Evolutionary conservation across 345 rosid genomes (phyloP).

Genomic region (Dimocarpus longan): DNA sequence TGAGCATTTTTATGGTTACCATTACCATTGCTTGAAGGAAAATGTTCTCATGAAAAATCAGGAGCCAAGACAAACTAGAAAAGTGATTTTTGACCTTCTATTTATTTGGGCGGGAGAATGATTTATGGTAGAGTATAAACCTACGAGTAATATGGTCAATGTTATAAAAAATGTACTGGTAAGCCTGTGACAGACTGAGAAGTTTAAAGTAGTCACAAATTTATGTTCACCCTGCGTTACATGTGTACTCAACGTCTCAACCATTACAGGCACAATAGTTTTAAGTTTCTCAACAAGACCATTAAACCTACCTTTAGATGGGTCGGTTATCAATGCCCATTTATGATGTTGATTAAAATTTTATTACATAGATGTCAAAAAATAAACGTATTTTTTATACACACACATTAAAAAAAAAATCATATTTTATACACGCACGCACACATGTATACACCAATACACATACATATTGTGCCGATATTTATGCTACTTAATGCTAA

Average conservation of each 20-base stretch:
- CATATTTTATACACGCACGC: no score
- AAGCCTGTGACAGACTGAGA: neutral
- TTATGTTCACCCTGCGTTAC: neutral
- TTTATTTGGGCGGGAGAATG: slow-evolving; percentile 2
- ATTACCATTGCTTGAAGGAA: neutral
- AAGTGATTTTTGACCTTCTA: neutral
- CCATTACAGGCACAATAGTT: neutral
- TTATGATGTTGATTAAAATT: slow-evolving; percentile 4
- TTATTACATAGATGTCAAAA: neutral
- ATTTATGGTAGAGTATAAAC: neutral
- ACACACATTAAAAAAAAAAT: no score
- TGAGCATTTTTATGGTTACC: neutral
- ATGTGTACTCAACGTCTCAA: neutral
- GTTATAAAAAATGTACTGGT: neutral
- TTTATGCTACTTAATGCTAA: neutral
- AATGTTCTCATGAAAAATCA: neutral
- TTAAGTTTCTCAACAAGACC: neutral
- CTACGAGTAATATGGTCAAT: neutral
- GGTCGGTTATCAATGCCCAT: neutral
- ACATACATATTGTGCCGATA: neutral
- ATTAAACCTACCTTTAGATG: neutral
- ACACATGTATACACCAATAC: neutral
- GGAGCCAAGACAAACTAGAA: no score
- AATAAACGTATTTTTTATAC: no score
- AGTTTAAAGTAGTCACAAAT: neutral